Evolutionary conservation across 2,329 filamentous ascomycete species (phyloP).

Genomic region (Alternaria gaisen): DNA sequence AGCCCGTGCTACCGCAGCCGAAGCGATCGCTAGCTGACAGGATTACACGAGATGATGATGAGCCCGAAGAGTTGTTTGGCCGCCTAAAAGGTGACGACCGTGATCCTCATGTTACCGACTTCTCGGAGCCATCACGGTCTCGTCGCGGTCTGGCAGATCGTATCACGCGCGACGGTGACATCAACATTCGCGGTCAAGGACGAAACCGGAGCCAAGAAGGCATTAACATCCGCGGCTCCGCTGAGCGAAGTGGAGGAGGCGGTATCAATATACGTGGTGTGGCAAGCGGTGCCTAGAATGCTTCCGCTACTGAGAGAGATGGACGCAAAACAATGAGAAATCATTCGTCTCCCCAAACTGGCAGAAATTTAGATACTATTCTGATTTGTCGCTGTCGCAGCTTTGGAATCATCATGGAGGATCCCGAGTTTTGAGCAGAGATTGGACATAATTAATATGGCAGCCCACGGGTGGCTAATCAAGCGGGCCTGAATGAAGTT

Average conservation of each 20-base stretch:
- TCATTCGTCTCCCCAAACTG: not conserved
- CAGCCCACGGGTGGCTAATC: not conserved
- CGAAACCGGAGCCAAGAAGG: conserved; percentile 32
- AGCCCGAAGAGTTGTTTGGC: conserved; percentile 35
- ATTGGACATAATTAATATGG: not conserved
- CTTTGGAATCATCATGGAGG: conserved; percentile 7
- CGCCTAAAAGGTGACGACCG: conserved; percentile 45
- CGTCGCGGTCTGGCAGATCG: conserved; percentile 33
- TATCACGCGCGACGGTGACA: conserved; percentile 32
- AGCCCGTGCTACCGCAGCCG: conserved; percentile 31
- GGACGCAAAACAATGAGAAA: not conserved
- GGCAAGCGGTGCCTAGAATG: conserved; percentile 40
- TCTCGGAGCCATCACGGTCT: conserved; percentile 33
- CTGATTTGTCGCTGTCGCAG: not conserved
- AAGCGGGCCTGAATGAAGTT: not conserved
- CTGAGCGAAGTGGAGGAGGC: conserved; percentile 22
- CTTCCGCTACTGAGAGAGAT: not conserved
- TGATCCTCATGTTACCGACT: conserved; percentile 34
- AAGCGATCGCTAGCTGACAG: conserved; percentile 41
- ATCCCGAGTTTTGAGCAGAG: not conserved
- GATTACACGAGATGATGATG: conserved; percentile 42
- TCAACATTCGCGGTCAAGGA: conserved; percentile 32
- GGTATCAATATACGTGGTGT: conserved; percentile 47
- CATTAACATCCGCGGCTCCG: conserved; percentile 47
- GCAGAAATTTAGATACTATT: not conserved